Evolutionary conservation across 352 stramenopile genomes (phyloP), one percentile per base, ranked within the genome.

Genomic region (Thalassiosira exigua): DNA sequence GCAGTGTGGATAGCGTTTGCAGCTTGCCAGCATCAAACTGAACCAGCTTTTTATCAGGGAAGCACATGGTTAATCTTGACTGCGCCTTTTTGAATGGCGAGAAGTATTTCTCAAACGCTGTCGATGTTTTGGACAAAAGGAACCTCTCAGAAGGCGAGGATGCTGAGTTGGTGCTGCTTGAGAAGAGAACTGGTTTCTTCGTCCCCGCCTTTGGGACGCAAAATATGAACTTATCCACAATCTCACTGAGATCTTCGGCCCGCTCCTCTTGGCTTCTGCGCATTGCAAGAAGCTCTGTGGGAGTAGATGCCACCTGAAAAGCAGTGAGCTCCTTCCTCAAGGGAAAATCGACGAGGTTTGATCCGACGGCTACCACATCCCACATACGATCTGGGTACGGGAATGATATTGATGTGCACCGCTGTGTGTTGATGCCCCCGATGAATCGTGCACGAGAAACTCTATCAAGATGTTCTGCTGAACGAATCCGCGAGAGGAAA

Each of bases 1-100:
- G 80, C 22, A 98, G 79, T 68, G 97, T 98, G 82, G 98, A 95
- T 56, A 98, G 86, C 1, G 98, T 77, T 29, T 97, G 94, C 95
- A 99, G 98, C 71, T 99, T 99, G 14, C 96, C 97, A 84, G 96
- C 98, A 75, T 98, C 98, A 73, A 97, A 99, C 80, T 99, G 96
- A 14, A 99, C 86, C 36, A 99, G 82, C 27, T 96, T 95, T 67
- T 98, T 98, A 79, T 99, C 97, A 2, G 97, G 97, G 75, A 99
- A 99, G 61, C 96, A 96, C 22, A 98, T 91, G 44, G 94, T 94
- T 36, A 95, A 78, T 17, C 91, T 87, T 17, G 87, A 81, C n/a
- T 83, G 58, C 21, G 79, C 84, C 66, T 84, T 87, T 58, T 82
- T 68, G 53, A 91, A 92, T 17, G 85, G 75, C 19, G 54, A 48